Evolutionary conservation across 495 filamentous ascomycete species (phyloP).

Genomic region (Cryomyces antarcticus): DNA sequence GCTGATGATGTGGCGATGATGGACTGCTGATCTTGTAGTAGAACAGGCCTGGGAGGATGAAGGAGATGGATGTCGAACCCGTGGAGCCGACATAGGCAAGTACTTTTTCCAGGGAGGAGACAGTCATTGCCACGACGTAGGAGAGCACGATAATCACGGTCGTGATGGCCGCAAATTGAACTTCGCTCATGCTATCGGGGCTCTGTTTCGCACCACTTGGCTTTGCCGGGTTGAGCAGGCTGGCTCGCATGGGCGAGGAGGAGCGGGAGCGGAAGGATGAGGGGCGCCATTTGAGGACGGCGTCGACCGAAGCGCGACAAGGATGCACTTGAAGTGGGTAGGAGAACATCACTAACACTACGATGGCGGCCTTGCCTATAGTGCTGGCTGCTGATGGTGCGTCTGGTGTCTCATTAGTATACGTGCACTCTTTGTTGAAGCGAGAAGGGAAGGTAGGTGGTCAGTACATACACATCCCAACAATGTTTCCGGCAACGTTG

Average conservation of each 20-base stretch:
- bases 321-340: slow-evolving; percentile 92
- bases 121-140: slow-evolving; percentile 76
- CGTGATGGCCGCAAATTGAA: slow-evolving; percentile 78
- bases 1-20: slow-evolving; percentile 62
- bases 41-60: slow-evolving; percentile 87
- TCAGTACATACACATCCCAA: slow-evolving; percentile 54
- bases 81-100: slow-evolving; percentile 92
- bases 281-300: slow-evolving; percentile 80
- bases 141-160: slow-evolving; percentile 64
- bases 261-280: slow-evolving; percentile 5
- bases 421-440: not conserved
- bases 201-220: slow-evolving; percentile 1
- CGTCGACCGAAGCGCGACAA: slow-evolving; percentile 80
- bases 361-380: slow-evolving; percentile 85
- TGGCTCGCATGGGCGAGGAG: slow-evolving; percentile 3
- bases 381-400: slow-evolving; percentile 62
- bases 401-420: slow-evolving; percentile 22
- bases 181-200: slow-evolving; percentile 45
- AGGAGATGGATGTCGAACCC: slow-evolving; percentile 82
- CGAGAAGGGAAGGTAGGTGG: not conserved
- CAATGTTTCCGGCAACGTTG: slow-evolving; percentile 73
- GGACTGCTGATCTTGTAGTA: slow-evolving; percentile 95
- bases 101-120: slow-evolving; percentile 72
- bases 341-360: slow-evolving; percentile 90
- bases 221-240: not conserved